Base-by-base conservation (phyloP, 192 early-diverging fungal species). In the Backusella liffmaniae region DNA sequence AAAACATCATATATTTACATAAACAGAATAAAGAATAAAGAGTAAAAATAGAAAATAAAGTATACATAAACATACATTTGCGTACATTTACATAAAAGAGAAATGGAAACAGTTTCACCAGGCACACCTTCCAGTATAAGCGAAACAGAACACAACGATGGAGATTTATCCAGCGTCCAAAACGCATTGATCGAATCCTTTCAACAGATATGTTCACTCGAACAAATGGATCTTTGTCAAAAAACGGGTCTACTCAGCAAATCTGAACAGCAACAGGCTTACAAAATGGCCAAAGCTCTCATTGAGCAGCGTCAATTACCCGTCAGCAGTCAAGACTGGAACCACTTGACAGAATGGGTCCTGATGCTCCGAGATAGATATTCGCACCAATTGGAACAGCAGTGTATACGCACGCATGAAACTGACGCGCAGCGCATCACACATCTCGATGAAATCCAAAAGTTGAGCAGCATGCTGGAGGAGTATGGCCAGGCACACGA, bases 401-500 rank as follows among this genome's bases (percentile, higher is more conserved):
- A 66, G 18, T 42, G 65, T 16, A 42, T 74, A 16, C 73, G 65
- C 21, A 15, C 62, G 8, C 39, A 67, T 29, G 51, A 35, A 30
- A 30, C 15, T 74, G 73, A 74, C 18, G 7, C 15, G 5, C 37
- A 67, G 9, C 73, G 73, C 32, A 66, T 65, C 4, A 13, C 13
- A 4, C 30, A 66, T 44, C 51, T 74, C 8, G 62, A 65, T 9
- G 18, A 66, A n/a, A 65, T 74, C 16, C 73, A 74, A 18, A 21
- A 29, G 5, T 30, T 67, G 4, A 74, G 73, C 41, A 26, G 18
- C 1, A 29, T 44, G 41, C 18, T 74, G 6, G 62, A 66, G 9
- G 62, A 74, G 13, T 74, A 42, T 46, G 73, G 65, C 16, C 73
- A 74, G 36, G 62, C 73, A 5, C 73, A 74, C 34, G 73, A 74